These are phyloP conservation scores for Amylocystis lapponica DNA, from an alignment of 768 basidiomycete species.

Conservation along the genomic window DNA sequence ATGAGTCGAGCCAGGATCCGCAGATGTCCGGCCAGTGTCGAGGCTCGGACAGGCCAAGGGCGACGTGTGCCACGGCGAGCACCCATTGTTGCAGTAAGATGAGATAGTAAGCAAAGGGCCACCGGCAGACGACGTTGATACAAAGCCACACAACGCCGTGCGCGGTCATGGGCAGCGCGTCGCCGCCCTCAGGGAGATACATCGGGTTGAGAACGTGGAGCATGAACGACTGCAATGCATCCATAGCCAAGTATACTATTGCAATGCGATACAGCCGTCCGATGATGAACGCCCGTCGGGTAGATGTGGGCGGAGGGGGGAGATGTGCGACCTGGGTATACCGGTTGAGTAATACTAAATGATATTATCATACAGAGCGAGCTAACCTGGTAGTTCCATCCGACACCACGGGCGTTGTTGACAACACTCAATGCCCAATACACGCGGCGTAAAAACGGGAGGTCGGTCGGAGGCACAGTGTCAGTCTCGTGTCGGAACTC, in stretches of 20 bases:
- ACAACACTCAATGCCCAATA: not conserved
- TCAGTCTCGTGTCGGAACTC: not conserved
- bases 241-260: conserved; percentile 3
- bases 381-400: conserved; percentile 1
- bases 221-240: conserved; percentile 8
- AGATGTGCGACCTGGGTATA: conserved; percentile 3
- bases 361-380: not conserved
- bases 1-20: conserved; percentile 28
- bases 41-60: conserved; percentile 20
- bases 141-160: conserved; percentile 1
- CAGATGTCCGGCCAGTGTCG: conserved; percentile 36
- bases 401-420: not conserved
- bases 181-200: conserved; percentile 2
- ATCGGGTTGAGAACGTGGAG: conserved; percentile 5
- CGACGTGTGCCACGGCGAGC: conserved; percentile 8
- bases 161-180: not conserved
- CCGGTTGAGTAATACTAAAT: not conserved
- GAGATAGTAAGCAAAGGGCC: not conserved
- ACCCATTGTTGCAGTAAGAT: conserved; percentile 2
- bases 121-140: conserved; percentile 1
- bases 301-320: not conserved
- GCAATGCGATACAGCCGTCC: not conserved
- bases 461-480: not conserved
- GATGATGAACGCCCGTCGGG: conserved; percentile 1
- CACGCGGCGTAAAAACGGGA: not conserved